Base-by-base conservation (phyloP, 179 eudicot genomes). In the Camellia oleifera region DNA sequence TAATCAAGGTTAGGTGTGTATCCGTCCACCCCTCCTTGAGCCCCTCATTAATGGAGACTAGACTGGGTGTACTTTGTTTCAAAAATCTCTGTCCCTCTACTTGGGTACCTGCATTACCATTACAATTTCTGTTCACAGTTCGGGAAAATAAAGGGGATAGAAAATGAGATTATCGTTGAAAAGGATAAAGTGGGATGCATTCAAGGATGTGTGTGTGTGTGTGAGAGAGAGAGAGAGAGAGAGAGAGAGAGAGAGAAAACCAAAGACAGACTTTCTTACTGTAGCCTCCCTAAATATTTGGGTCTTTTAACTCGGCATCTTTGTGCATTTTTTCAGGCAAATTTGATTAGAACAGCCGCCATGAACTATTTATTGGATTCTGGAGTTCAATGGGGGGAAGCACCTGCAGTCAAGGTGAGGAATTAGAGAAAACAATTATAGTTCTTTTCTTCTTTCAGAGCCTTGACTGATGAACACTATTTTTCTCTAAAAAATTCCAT, bases 311-410 rank as follows among this genome's bases (percentile, higher is more conserved):
- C 45, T 69, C 56, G 32, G 23, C 50, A 46, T 74, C 69, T 6
- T 12, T 78, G 18, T 42, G n/a, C 53, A 60, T 40, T 81, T 69
- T 70, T 48, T 61, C 86, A 94, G 99, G 94, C 94, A 82, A 92
- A 88, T 79, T 82, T 86, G 85, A 91, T 94, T 66, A 91, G 98
- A 88, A 82, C 88, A 74, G 95, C 97, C 79, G 99, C 98, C 62
- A 85, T 85, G 80, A 91, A 88, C 82, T 95, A 95, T 87, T 81
- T 95, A 86, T 86, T 94, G 91, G 99, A 95, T 87, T 86, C 95
- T 74, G 97, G 99, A 81, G 87, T 95, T 80, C 95, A 90, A 45
- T 95, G 99, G 99, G 98, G 97, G 74, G 92, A 90, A 72, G 94
- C 95, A 42, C 94, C 97, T 79, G 85, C 95, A 64, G 95, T 95